Conservation (phyloP, 2,329 filamentous ascomycete genomes). For the Neobulgaria alba region DNA sequence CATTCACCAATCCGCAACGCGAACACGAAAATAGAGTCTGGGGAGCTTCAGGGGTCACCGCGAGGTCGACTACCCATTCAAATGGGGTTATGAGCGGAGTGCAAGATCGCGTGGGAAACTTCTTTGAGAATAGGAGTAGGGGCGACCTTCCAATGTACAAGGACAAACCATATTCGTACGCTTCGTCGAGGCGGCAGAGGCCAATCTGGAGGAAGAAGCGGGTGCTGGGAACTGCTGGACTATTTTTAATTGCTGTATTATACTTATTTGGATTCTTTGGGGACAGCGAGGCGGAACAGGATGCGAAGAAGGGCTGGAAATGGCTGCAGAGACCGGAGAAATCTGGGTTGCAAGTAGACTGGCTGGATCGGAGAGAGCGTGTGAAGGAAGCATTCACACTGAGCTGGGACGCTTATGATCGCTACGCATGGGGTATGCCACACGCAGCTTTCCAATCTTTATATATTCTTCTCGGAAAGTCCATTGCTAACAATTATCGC, state of each 20-base stretch:
- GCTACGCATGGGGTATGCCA: constrained; percentile 78
- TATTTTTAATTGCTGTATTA: constrained; percentile 49
- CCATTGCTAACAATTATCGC: constrained; percentile 26
- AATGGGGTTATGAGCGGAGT: constrained; percentile 41
- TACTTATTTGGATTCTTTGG: constrained; percentile 62
- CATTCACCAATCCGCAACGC: constrained; percentile 57
- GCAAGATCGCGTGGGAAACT: constrained; percentile 51
- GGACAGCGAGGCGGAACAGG: constrained; percentile 25
- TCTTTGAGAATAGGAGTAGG: constrained; percentile 52
- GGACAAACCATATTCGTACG: constrained; percentile 84
- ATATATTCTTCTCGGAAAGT: neutral
- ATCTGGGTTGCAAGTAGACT: constrained; percentile 47
- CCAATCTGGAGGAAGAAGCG: constrained; percentile 58
- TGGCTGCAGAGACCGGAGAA: constrained; percentile 47
- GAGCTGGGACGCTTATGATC: constrained; percentile 88
- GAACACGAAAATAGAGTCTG: constrained; percentile 58
- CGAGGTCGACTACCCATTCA: constrained; percentile 28
- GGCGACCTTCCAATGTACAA: constrained; percentile 87
- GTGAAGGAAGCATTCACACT: constrained; percentile 85
- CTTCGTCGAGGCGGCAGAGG: constrained; percentile 48
- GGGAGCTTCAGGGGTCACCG: constrained; percentile 42
- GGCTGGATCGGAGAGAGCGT: constrained; percentile 66
- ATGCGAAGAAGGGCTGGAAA: constrained; percentile 41
- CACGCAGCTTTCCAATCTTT: neutral
- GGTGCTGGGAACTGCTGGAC: constrained; percentile 40